Conservation (phyloP, 2,329 filamentous ascomycete species). For the Aureobasidium sp. region DNA sequence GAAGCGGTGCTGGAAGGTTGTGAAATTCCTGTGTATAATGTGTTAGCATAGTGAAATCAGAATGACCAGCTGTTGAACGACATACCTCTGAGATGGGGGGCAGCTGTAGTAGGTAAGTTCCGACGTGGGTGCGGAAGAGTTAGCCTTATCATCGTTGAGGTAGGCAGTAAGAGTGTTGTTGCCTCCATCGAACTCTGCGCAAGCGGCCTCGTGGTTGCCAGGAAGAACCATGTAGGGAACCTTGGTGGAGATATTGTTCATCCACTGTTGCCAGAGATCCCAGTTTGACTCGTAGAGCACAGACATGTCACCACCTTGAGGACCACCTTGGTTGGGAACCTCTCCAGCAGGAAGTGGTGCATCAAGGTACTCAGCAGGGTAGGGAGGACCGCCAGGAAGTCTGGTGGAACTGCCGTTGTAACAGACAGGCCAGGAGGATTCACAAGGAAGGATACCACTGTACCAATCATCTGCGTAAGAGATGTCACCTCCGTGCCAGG, state of each 20-base stretch:
- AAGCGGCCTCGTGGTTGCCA: conserved; percentile 46
- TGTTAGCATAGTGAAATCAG: background rate
- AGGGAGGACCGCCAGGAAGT: conserved; percentile 34
- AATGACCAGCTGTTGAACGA: background rate
- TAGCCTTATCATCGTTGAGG: conserved; percentile 38
- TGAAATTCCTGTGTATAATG: conserved; percentile 39
- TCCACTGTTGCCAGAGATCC: conserved; percentile 48
- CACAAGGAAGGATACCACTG: conserved; percentile 45
- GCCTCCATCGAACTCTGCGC: conserved; percentile 44
- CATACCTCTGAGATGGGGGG: conserved; percentile 42
- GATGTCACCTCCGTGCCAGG: conserved; percentile 49
- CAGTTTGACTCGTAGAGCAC: conserved; percentile 46
- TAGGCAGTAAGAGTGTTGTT: conserved; percentile 42
- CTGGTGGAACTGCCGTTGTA: conserved; percentile 43
- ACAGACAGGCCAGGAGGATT: conserved; percentile 43
- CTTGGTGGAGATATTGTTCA: conserved; percentile 36
- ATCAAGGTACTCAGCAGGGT: conserved; percentile 36
- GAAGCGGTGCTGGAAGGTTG: conserved; percentile 47
- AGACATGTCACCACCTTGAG: conserved; percentile 44
- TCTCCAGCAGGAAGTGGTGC: conserved; percentile 42
- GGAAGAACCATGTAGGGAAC: conserved; percentile 46
- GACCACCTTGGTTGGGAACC: conserved; percentile 40
- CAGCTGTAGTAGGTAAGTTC: conserved; percentile 47
- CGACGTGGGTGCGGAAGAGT: conserved; percentile 31
- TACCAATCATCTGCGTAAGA: conserved; percentile 48